Conservation (phyloP, 306 rosid species). For the Benincasa hispida region DNA sequence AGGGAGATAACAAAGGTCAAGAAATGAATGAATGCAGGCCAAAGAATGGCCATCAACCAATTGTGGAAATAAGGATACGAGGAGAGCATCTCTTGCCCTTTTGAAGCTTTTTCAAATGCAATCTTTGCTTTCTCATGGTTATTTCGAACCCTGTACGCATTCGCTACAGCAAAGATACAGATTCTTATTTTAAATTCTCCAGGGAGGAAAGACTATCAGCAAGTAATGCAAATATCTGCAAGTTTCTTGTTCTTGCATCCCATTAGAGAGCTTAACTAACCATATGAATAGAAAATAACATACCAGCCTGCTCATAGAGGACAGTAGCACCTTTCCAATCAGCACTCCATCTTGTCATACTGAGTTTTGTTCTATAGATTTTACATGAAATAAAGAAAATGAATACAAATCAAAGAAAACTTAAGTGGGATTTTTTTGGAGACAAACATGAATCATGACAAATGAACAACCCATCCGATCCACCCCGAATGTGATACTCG, state of each 20-base stretch:
- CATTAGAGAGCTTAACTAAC: constrained; percentile 1
- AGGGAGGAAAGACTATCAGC: not conserved
- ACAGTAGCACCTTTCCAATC: constrained; percentile 79
- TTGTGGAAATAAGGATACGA: constrained; percentile 67
- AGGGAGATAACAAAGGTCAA: not conserved
- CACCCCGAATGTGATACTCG: not conserved
- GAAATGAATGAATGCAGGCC: not conserved
- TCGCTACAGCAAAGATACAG: constrained; percentile 41
- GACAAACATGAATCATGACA: not conserved
- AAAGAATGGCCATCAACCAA: not conserved
- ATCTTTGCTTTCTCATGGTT: constrained; percentile 72
- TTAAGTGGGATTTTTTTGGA: not conserved
- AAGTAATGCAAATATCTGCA: not conserved
- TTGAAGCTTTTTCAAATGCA: constrained; percentile 81
- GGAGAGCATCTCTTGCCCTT: constrained; percentile 90
- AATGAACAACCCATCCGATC: constrained; percentile 2
- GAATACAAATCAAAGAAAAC: not conserved
- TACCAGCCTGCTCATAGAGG: constrained; percentile 90
- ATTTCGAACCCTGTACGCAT: constrained; percentile 61
- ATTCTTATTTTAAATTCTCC: not conserved
- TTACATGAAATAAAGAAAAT: not conserved
- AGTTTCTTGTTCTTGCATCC: not conserved
- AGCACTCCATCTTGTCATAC: constrained; percentile 86
- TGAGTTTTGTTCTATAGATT: constrained; percentile 57
- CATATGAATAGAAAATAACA: constrained; percentile 2